Evolutionary conservation across 495 filamentous ascomycete genomes (phyloP).

Genomic region (Geoglossum glabrum): DNA sequence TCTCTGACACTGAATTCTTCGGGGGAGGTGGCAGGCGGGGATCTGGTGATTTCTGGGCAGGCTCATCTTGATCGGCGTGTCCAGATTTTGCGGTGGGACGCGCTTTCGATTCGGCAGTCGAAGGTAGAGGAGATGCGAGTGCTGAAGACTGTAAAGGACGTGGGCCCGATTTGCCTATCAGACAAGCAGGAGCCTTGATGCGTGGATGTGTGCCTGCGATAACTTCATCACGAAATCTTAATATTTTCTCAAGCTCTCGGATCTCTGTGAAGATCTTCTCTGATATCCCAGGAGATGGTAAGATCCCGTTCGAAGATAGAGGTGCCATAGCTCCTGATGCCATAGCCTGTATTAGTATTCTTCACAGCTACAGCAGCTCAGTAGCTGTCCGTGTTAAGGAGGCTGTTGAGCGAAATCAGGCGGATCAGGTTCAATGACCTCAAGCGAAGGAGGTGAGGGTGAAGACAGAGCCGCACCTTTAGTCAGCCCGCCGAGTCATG

Average conservation of each 20-base stretch:
- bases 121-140: background rate
- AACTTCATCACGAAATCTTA: conserved; percentile 56
- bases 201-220: conserved; percentile 53
- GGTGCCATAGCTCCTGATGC: background rate
- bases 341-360: background rate
- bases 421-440: too few species aligned
- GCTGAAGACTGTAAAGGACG: background rate
- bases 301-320: background rate
- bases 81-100: background rate
- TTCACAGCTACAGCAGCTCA: background rate
- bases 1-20: conserved; percentile 22
- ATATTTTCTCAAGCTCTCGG: conserved; percentile 49
- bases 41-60: background rate
- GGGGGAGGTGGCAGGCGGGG: background rate
- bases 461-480: background rate
- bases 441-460: too few species aligned
- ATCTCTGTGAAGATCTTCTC: conserved; percentile 15
- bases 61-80: background rate
- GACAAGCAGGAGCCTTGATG: conserved; percentile 43
- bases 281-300: background rate
- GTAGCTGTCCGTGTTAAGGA: background rate
- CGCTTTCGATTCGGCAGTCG: conserved; percentile 1
- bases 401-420: background rate
- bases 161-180: conserved; percentile 28
- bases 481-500: too few species aligned